Conservation (phyloP, 164 flowering plant species). For the Piper betle region DNA sequence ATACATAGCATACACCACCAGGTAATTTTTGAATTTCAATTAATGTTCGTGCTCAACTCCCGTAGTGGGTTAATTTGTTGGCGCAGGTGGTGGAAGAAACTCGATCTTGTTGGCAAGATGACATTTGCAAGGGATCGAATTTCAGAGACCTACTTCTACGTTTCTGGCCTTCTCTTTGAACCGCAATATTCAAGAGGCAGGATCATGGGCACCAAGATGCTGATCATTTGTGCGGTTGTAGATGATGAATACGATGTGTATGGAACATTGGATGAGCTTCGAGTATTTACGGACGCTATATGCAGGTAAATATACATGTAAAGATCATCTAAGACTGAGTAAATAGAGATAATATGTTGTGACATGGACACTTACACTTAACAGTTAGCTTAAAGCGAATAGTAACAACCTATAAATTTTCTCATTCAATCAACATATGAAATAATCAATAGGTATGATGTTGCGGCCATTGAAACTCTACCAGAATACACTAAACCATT, state of each 20-base stretch:
- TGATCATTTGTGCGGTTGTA: not conserved
- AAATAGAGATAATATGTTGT: no score
- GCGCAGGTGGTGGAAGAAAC: slow-evolving; percentile 1
- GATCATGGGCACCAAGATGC: not conserved
- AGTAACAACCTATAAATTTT: no score
- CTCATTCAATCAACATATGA: no score
- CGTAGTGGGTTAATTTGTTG: not conserved
- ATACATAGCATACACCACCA: not conserved
- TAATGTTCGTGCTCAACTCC: not conserved
- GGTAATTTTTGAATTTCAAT: not conserved
- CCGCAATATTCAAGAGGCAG: slow-evolving; percentile 4
- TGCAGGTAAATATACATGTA: no score
- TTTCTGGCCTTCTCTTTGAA: not conserved
- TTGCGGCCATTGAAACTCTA: no score
- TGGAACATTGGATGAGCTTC: slow-evolving; percentile 2
- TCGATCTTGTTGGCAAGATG: not conserved
- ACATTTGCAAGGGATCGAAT: slow-evolving; percentile 1
- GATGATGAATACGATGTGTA: slow-evolving; percentile 5
- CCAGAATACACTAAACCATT: no score
- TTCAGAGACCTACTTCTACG: slow-evolving; percentile 1
- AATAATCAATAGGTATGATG: not conserved
- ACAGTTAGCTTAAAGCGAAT: no score
- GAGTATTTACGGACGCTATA: not conserved
- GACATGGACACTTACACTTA: no score
- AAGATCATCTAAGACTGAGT: no score